Evolutionary conservation across 768 basidiomycete species (phyloP).

Genomic region (Serendipita sp.): DNA sequence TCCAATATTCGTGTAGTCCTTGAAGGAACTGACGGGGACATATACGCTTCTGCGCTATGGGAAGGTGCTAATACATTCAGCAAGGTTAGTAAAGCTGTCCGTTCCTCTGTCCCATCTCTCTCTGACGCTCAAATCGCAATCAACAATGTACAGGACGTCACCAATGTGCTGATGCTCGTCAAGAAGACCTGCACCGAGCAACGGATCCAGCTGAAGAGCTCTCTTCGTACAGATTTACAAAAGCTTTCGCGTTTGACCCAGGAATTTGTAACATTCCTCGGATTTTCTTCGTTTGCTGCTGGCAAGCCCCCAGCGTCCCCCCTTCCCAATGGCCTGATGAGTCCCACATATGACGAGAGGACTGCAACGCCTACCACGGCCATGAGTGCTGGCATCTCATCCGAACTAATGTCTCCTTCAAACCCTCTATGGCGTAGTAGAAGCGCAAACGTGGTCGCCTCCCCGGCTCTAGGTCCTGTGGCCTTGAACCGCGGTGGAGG

Average conservation of each 20-base stretch:
- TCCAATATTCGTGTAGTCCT: slow-evolving; percentile 43
- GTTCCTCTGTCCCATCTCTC: not conserved
- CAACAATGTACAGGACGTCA: slow-evolving; percentile 39
- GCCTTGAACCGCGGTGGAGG: not conserved
- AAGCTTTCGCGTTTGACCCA: slow-evolving; percentile 71
- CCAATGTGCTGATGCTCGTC: slow-evolving; percentile 57
- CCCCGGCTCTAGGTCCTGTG: not conserved
- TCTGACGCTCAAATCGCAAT: not conserved
- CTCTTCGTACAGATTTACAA: slow-evolving; percentile 54
- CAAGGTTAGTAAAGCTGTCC: slow-evolving; percentile 37
- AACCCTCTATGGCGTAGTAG: not conserved
- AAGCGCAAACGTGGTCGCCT: not conserved
- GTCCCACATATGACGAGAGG: not conserved
- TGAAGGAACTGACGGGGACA: slow-evolving; percentile 31
- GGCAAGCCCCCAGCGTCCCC: slow-evolving; percentile 1
- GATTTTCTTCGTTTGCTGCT: slow-evolving; percentile 68
- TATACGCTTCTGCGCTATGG: slow-evolving; percentile 46
- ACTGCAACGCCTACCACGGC: not conserved
- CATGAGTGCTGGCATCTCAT: not conserved
- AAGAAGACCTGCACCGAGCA: slow-evolving; percentile 38
- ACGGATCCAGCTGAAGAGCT: slow-evolving; percentile 37
- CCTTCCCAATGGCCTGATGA: not conserved
- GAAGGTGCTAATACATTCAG: slow-evolving; percentile 70
- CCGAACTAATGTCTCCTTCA: not conserved
- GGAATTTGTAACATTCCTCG: slow-evolving; percentile 73